Evolutionary conservation across 495 filamentous ascomycete species (phyloP), one percentile per base, ranked within the genome.

Genomic region (Pyronema omphalodes): DNA sequence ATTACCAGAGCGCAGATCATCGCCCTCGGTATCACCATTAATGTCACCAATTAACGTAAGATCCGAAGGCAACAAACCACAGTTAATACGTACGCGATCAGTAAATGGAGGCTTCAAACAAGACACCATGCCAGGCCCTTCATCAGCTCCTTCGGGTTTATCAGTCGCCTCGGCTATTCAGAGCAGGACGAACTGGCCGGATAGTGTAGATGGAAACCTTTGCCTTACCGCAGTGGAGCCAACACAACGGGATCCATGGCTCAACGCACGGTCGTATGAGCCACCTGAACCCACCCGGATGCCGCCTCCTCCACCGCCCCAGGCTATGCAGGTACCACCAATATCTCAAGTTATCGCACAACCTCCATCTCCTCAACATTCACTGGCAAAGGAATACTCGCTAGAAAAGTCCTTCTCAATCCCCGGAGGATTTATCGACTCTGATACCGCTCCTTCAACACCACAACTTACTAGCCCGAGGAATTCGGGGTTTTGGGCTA

Each of bases 51-150:
- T 15, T 7, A 36, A 52, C 12, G 7, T 19, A 9, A 44, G n/a
- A 14, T 41, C 44, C 17, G 47, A 50, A 1, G 29, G 47, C 1
- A 17, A 40, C 6, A 18, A 34, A 14, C 62, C 62, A 23, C 58
- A 64, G 46, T 56, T 65, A 52, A 62, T 65, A 29, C 52, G 62
- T 34, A 65, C 62, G 15, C 54, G 62, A 12, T 65, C 58, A 0
- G 62, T 58, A 40, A 65, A 61, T 43, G 62, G 62, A n/a, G 62
- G 62, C 36, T 64, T 65, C 33, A 61, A 61, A 23, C 59, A 55
- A 29, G 61, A 52, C 7, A 56, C 64, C 52, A 61, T 58, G 9
- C 62, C 62, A 15, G 62, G 62, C 8, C 62, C 62, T 43, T 65
- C 62, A 11, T 65, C 62, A 12, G 62, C 62, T 29, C 62, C 62